Evolutionary conservation across 164 flowering plant species (phyloP).

Genomic region (Magnolia officinalis): DNA sequence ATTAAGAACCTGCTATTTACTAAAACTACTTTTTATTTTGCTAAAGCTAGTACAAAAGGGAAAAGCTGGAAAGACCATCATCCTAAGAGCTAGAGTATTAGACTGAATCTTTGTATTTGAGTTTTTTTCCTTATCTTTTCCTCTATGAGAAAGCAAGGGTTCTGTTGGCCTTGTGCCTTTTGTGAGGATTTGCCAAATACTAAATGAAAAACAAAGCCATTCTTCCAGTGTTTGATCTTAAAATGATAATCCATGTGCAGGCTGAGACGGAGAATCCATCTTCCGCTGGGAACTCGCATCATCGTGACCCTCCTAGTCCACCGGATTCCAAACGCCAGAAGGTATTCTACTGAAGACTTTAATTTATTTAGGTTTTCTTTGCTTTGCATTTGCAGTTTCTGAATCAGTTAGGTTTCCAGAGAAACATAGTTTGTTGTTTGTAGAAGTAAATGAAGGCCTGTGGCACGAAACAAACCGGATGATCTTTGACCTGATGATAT

Average conservation of each 20-base stretch:
- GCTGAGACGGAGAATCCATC: slow-evolving; percentile 22
- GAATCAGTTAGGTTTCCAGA: neutral
- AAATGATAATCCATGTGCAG: slow-evolving; percentile 18
- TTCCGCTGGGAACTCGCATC: slow-evolving; percentile 24
- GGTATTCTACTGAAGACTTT: slow-evolving; percentile 26
- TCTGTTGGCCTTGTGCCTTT: neutral
- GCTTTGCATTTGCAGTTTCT: neutral
- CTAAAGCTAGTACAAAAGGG: neutral
- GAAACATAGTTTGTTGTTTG: neutral
- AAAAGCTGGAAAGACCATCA: neutral
- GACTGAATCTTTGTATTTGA: neutral
- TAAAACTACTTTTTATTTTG: neutral
- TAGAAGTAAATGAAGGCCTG: neutral
- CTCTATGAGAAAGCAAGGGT: neutral
- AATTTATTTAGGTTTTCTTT: neutral
- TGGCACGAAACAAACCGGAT: neutral
- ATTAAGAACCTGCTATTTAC: slow-evolving; percentile 16
- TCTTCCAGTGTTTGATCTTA: neutral
- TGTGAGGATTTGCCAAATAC: neutral
- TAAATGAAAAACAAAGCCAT: neutral
- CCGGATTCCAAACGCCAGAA: slow-evolving; percentile 63
- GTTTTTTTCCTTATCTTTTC: neutral
- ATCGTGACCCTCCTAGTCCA: slow-evolving; percentile 27
- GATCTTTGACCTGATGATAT: neutral
- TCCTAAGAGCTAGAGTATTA: neutral